Evolutionary conservation across 2,329 filamentous ascomycete genomes (phyloP), one percentile per base, ranked within the genome.

Genomic region (Ustilaginoidea virens): DNA sequence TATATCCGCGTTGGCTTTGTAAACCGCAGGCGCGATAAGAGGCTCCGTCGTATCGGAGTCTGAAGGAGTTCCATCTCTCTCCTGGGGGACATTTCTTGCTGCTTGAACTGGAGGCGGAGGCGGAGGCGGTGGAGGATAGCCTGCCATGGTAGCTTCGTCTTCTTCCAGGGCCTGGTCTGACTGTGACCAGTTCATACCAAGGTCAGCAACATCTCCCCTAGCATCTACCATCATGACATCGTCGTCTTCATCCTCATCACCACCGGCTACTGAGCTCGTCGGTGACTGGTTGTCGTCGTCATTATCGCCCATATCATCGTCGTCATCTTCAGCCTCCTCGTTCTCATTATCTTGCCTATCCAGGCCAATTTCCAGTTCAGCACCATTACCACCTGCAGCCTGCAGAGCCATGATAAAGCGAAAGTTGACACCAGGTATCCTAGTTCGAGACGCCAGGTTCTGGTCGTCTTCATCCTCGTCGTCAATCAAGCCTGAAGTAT

Each of bases 141-240:
- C 80, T 30, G 78, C 78, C 44, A 82, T 64, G 11, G 82, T 82
- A 17, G 80, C 78, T 50, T 90, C 80, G 38, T 78, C 71, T 30
- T 75, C 69, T 46, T 86, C 80, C 25, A 82, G 59, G 17, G 76
- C 73, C 37, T 80, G 73, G 17, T 80, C 76, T 17, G 57, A 55
- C 21, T 59, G 56, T 25, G 55, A 57, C 61, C 63, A 68, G 39
- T 64, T 63, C 33, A 68, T 56, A 28, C 56, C 57, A 11, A 59
- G 48, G 34, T 68, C 62, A 11, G 48, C 48, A 5, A 51, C 52
- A 12, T 61, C 62, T 11, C 53, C 54, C 21, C 57, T 53, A 6
- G 60, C 53, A 35, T 71, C 68, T 3, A 69, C 51, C 61, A 70
- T 69, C 53, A 72, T 62, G 19, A 70, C 63, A 33, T 70, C 69